phyloP scores from a whole-genome alignment of 83 land plant genomes.

The Picea engelmannii region DNA sequence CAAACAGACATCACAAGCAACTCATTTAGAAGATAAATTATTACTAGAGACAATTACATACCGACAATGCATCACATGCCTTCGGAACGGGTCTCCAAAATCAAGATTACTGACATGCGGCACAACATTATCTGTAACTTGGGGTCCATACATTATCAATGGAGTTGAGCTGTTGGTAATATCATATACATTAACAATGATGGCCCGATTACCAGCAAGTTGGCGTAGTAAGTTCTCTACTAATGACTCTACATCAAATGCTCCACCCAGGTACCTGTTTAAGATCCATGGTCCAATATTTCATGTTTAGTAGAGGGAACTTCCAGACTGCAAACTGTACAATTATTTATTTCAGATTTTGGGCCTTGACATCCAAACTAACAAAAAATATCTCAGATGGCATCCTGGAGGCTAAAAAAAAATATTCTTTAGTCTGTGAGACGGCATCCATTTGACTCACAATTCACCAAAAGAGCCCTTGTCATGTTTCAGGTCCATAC shows the following conservation, averaged over 20 bases:
- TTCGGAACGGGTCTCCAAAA: slow-evolving; percentile 91
- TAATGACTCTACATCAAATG: slow-evolving; percentile 82
- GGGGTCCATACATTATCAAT: slow-evolving; percentile 82
- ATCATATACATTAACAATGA: slow-evolving; percentile 88
- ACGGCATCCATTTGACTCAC: neutral
- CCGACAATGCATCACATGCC: slow-evolving; percentile 98
- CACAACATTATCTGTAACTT: slow-evolving; percentile 31
- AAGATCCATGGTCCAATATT: neutral
- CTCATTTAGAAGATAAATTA: neutral
- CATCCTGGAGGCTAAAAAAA: neutral
- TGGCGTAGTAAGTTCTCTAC: slow-evolving; percentile 88
- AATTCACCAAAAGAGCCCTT: neutral
- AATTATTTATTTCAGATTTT: slow-evolving; percentile 1
- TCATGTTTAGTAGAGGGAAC: neutral
- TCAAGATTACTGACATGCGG: slow-evolving; percentile 64
- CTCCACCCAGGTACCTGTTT: slow-evolving; percentile 87
- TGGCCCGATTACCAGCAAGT: slow-evolving; percentile 82
- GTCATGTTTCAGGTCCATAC: neutral
- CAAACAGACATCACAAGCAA: neutral
- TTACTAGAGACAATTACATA: slow-evolving; percentile 16
- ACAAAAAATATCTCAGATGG: neutral
- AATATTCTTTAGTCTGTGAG: neutral
- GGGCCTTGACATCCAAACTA: slow-evolving; percentile 2
- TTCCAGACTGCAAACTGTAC: neutral
- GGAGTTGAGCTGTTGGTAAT: slow-evolving; percentile 68